Percentiles rank a stretch among this genome's conserved stretches.
phyloP scores from a whole-genome alignment of 2,329 filamentous ascomycete species.

The Fulvia fulva region DNA sequence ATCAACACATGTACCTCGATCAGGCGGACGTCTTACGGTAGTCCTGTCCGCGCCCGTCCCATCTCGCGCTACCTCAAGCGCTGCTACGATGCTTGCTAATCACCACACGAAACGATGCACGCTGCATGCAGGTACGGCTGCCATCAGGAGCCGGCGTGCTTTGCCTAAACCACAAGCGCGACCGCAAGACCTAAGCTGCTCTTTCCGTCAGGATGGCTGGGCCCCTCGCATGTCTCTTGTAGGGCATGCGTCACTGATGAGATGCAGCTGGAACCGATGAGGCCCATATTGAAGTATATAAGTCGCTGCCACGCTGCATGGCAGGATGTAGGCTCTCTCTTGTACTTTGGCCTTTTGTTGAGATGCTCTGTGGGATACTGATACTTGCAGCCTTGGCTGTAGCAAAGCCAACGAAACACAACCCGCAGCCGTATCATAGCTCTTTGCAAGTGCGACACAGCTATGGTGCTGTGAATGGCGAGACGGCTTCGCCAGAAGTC shows the following conservation, averaged over 20 bases:
- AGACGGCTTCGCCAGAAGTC: conserved; percentile 12
- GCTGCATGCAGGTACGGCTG: background rate
- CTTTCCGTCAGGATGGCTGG: background rate
- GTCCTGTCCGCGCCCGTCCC: background rate
- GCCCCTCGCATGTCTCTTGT: background rate
- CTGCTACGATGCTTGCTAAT: too few relatives aligned
- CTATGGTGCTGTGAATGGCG: background rate
- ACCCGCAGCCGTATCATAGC: background rate
- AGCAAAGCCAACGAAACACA: background rate
- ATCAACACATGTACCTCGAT: too few relatives aligned
- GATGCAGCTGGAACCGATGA: too few relatives aligned
- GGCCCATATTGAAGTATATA: background rate
- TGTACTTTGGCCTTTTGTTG: background rate
- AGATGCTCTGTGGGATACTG: background rate
- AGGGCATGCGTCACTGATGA: too few relatives aligned
- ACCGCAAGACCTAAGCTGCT: background rate
- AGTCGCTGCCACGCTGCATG: background rate
- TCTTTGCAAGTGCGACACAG: background rate
- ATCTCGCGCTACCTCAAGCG: background rate
- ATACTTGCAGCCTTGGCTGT: background rate
- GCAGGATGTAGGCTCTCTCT: background rate
- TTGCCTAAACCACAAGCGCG: background rate
- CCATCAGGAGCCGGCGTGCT: background rate
- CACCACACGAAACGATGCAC: background rate
- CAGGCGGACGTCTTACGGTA: too few relatives aligned